Conservation (phyloP, 2,329 filamentous ascomycete genomes). For the Pyricularia sp. region DNA sequence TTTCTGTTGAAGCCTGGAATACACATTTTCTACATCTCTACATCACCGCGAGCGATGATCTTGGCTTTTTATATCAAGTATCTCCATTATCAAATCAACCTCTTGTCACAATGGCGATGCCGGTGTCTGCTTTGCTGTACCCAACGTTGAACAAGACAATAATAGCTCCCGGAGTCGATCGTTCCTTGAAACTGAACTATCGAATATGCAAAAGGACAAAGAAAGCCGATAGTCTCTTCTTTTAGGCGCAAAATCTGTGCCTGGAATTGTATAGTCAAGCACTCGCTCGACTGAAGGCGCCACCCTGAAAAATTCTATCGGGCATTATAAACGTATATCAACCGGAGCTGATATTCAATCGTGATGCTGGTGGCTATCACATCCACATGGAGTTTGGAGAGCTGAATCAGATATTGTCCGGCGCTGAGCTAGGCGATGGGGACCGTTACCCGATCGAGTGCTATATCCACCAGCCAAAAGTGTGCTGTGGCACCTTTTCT, state of each 20-base stretch:
- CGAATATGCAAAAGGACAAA: not conserved
- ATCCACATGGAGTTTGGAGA: not conserved
- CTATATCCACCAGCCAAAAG: not conserved
- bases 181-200: not conserved
- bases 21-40: not conserved
- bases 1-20: not conserved
- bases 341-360: not conserved
- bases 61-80: not conserved
- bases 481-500: not conserved
- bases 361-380: not conserved
- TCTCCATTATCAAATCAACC: not conserved
- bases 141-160: not conserved
- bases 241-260: not conserved
- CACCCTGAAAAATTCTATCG: not conserved
- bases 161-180: not conserved
- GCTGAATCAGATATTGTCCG: not conserved
- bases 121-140: not conserved
- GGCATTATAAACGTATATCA: not conserved
- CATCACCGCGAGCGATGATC: not conserved
- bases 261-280: not conserved
- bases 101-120: not conserved
- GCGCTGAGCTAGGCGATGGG: not conserved
- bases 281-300: not conserved
- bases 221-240: not conserved
- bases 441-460: not conserved